A percentile compares a stretch with the other conserved stretches of the same genome.
Conservation (phyloP, 371 early-diverging fungal genomes). For the Apophysomyces sp. region DNA sequence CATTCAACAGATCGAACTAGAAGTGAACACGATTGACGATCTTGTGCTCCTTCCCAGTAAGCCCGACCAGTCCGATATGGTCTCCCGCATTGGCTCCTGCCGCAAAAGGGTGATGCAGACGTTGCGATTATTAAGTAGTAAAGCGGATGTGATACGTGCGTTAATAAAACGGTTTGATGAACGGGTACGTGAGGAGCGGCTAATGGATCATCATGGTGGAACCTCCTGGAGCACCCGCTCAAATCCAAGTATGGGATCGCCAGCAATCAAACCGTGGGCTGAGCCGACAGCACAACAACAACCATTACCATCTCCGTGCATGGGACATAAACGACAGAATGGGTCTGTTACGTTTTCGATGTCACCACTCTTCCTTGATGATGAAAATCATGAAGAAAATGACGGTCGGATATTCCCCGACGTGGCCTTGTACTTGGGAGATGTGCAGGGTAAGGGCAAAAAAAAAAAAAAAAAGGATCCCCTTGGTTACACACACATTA, state of each 20-base stretch:
- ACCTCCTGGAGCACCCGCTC: neutral
- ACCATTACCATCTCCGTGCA: neutral
- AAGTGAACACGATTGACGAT: constrained; percentile 89
- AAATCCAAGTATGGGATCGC: neutral
- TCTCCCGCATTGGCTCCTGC: constrained; percentile 78
- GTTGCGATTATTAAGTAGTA: constrained; percentile 70
- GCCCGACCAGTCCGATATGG: constrained; percentile 79
- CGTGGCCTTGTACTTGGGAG: constrained; percentile 76
- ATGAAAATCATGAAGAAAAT: constrained; percentile 8
- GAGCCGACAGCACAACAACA: constrained; percentile 2
- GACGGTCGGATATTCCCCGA: constrained; percentile 39
- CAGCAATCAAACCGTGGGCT: constrained; percentile 11
- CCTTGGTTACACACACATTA: neutral
- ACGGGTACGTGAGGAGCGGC: constrained; percentile 23
- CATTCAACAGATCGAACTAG: constrained; percentile 73
- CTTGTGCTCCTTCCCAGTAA: constrained; percentile 62
- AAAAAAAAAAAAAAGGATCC: neutral
- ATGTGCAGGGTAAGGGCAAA: constrained; percentile 83
- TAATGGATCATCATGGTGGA: neutral
- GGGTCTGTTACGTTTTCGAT: neutral
- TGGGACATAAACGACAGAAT: neutral
- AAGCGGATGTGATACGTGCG: constrained; percentile 79
- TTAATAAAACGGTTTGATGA: constrained; percentile 60
- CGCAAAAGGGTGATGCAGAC: constrained; percentile 81
- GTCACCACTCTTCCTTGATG: neutral